Percentiles rank a stretch among this genome's conserved stretches.
Conservation (phyloP, 2,329 filamentous ascomycete species). For the Periconia sp. region DNA sequence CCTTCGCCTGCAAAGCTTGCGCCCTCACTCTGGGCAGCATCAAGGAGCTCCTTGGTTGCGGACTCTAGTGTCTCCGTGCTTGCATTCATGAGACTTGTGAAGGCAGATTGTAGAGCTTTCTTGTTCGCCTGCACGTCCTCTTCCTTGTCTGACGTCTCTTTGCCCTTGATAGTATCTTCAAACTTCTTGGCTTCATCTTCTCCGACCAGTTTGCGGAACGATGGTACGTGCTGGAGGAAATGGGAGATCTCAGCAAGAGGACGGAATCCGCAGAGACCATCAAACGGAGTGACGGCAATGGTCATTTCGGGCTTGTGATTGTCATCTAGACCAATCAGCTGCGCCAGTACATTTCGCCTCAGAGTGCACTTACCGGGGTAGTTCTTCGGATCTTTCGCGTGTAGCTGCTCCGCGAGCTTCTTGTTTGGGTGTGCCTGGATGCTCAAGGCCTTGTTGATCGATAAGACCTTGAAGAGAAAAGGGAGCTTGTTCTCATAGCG, state of each 20-base stretch:
- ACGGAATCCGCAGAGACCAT: slow-evolving; percentile 94
- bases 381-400: slow-evolving; percentile 85
- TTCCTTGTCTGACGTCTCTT: slow-evolving; percentile 56
- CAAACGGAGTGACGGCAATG: slow-evolving; percentile 94
- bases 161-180: slow-evolving; percentile 57
- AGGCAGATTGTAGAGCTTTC: slow-evolving; percentile 74
- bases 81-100: slow-evolving; percentile 81
- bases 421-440: slow-evolving; percentile 98
- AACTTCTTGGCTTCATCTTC: slow-evolving; percentile 55
- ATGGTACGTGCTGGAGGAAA: slow-evolving; percentile 72
- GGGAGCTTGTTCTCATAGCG: slow-evolving; percentile 84
- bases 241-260: slow-evolving; percentile 85
- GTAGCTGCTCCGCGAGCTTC: slow-evolving; percentile 87
- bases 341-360: neutral
- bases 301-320: slow-evolving; percentile 99
- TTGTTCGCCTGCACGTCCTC: slow-evolving; percentile 67
- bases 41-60: slow-evolving; percentile 72
- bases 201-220: slow-evolving; percentile 55
- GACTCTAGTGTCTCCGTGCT: slow-evolving; percentile 68
- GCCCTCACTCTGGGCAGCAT: slow-evolving; percentile 71
- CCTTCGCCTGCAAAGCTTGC: slow-evolving; percentile 77
- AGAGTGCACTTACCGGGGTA: slow-evolving; percentile 68
- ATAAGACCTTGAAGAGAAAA: slow-evolving; percentile 97
- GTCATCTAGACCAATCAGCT: slow-evolving; percentile 64
- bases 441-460: slow-evolving; percentile 92